Evolutionary conservation across 2,329 filamentous ascomycete genomes (phyloP), one percentile per base, ranked within the genome.

Genomic region (Samsoniella hepiali): DNA sequence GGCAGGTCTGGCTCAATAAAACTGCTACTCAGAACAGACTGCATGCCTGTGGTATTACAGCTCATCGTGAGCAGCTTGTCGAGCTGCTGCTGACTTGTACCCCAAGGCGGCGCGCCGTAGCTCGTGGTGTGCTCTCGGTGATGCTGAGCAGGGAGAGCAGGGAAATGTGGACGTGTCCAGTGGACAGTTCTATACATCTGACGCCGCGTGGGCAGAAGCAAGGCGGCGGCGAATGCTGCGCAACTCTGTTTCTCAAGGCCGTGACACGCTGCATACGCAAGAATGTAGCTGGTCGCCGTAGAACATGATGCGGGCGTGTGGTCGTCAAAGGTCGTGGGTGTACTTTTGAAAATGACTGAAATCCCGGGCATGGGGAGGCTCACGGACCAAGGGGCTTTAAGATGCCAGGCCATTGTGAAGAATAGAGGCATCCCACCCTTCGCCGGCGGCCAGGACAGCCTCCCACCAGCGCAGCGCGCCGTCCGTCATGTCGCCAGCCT

Each of bases 31-130:
- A 56, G n/a, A 49, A 62, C 31, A 11, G 59, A 47, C n/a, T 49
- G 40, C 9, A 62, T 22, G 32, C 66, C 62, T 11, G 2, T 64
- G 38, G 45, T 11, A 55, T 67, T 67, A 40, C 64, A 66, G 27
- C 65, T 57, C 27, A 68, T 38, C 22, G 66, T 65, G 11, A 67
- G 64, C 5, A 67, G 40, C 47, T 65, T 65, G 31, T 66, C 63
- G 3, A 68, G 40, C 58, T 67, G 61, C 55, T 42, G 54, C 29
- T 47, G 45, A 2, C 65, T 55, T 42, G 17, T 51, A n/a, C 63
- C 38, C 67, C 56, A 66, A 44, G 66, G 63, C 13, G 51, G 38
- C 22, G 49, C 11, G 7, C 11, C 31, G 32, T 56, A 6, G 27
- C 29, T 9, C 11, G 13, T 49, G 6, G 32, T 31, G 44, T 17